Conservation (phyloP, 2,329 filamentous ascomycete species). For the Beauveria caledonica region DNA sequence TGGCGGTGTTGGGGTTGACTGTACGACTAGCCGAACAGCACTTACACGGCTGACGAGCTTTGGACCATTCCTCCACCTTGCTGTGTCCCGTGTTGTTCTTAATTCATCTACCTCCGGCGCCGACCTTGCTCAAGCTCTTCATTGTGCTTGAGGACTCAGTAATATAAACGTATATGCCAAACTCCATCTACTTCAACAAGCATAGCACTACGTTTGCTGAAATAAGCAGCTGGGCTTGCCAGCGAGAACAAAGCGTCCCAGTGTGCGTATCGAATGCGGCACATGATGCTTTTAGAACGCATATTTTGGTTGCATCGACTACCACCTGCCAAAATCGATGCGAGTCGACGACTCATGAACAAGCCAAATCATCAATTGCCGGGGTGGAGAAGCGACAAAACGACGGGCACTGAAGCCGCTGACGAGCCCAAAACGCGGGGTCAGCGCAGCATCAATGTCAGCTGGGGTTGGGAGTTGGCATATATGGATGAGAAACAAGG, state of each 20-base stretch:
- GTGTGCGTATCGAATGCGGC: too few relatives aligned
- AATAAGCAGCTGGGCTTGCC: neutral
- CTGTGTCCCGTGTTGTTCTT: neutral
- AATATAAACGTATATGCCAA: neutral
- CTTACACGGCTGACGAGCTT: neutral
- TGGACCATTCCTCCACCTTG: neutral
- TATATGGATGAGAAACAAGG: neutral
- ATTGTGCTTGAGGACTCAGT: neutral
- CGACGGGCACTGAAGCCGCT: neutral
- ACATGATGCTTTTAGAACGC: neutral
- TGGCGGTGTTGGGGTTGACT: neutral
- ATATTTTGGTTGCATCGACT: neutral
- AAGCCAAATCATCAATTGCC: neutral
- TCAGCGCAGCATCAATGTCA: neutral
- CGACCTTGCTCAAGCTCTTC: neutral
- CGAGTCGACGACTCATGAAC: neutral
- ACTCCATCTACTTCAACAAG: neutral
- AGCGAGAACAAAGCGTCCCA: neutral
- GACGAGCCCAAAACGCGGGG: slow-evolving; percentile 4
- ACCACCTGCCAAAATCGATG: slow-evolving; percentile 4
- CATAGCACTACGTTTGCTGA: too few relatives aligned
- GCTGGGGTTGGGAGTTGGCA: neutral
- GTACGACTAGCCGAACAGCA: neutral
- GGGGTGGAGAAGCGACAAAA: neutral
- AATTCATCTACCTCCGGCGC: neutral